Evolutionary conservation across 331 rosid species (phyloP).

Genomic region (Saraca asoca): DNA sequence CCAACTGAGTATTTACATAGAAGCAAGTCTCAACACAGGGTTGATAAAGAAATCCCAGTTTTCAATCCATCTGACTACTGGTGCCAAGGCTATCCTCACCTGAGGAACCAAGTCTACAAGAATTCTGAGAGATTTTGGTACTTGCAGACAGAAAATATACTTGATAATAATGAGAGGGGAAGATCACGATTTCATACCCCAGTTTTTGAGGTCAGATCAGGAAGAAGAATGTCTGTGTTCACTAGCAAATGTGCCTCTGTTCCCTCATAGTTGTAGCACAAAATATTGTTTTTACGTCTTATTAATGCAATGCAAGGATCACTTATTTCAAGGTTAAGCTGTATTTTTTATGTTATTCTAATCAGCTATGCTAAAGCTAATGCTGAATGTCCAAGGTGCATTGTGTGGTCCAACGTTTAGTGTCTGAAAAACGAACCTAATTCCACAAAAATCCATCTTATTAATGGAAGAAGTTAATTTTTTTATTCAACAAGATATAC

Average conservation of each 20-base stretch:
- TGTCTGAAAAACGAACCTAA: no score
- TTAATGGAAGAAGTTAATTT: no score
- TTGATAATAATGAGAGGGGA: constrained; percentile 40
- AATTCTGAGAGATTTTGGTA: constrained; percentile 45
- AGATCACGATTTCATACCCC: constrained; percentile 52
- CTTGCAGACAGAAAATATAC: constrained; percentile 43
- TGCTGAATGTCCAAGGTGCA: no score
- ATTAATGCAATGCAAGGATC: constrained; percentile 1
- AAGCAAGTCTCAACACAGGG: constrained; percentile 40
- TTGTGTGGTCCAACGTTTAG: no score
- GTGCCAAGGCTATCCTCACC: constrained; percentile 74
- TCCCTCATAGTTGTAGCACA: constrained; percentile 33
- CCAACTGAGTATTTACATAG: constrained; percentile 33
- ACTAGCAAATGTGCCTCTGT: constrained; percentile 61
- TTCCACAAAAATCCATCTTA: no score
- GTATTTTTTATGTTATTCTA: no score
- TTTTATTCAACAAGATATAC: no score
- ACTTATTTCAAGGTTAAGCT: background rate
- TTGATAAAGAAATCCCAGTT: constrained; percentile 61
- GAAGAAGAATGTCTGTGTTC: constrained; percentile 40
- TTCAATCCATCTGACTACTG: constrained; percentile 77
- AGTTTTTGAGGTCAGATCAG: constrained; percentile 63
- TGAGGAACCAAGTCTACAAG: constrained; percentile 42
- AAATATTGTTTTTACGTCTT: background rate
- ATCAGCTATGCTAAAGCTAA: no score